Conservation (phyloP, 2,329 filamentous ascomycete species). For the Fusarium xylarioides region DNA sequence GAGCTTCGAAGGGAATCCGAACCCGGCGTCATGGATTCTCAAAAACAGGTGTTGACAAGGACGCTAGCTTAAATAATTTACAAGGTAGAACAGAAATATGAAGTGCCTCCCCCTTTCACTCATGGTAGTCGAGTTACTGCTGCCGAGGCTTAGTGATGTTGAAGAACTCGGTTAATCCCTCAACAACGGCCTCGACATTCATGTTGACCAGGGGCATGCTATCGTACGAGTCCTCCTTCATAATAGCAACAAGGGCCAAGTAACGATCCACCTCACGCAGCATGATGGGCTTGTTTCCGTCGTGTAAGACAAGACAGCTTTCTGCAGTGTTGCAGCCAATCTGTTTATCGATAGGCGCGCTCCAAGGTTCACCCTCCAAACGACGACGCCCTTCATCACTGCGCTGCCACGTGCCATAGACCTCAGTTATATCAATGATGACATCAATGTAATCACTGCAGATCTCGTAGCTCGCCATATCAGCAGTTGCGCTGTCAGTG, state of each 20-base stretch:
- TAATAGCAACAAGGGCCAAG: constrained; percentile 83
- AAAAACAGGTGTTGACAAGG: constrained; percentile 19
- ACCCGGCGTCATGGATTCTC: neutral
- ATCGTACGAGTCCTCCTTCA: constrained; percentile 85
- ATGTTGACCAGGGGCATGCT: constrained; percentile 87
- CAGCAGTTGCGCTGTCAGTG: constrained; percentile 90
- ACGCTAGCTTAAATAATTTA: constrained; percentile 38
- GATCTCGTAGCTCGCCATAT: constrained; percentile 97
- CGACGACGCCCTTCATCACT: constrained; percentile 62
- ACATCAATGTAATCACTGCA: constrained; percentile 99
- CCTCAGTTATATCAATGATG: constrained; percentile 94
- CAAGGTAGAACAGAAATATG: constrained; percentile 19
- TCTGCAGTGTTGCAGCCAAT: constrained; percentile 72
- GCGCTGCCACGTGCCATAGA: constrained; percentile 82
- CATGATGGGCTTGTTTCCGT: constrained; percentile 71
- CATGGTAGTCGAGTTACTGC: constrained; percentile 38
- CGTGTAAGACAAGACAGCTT: constrained; percentile 73
- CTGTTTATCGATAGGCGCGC: constrained; percentile 70
- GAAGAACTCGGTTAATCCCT: constrained; percentile 82
- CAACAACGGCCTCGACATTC: constrained; percentile 84
- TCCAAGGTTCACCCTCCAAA: constrained; percentile 69
- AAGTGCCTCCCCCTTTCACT: neutral
- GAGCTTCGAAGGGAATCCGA: no score
- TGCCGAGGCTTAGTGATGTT: constrained; percentile 71
- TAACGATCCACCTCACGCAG: constrained; percentile 77